Conservation (phyloP, 2,329 filamentous ascomycete genomes). For the Fusarium lyarnte region DNA sequence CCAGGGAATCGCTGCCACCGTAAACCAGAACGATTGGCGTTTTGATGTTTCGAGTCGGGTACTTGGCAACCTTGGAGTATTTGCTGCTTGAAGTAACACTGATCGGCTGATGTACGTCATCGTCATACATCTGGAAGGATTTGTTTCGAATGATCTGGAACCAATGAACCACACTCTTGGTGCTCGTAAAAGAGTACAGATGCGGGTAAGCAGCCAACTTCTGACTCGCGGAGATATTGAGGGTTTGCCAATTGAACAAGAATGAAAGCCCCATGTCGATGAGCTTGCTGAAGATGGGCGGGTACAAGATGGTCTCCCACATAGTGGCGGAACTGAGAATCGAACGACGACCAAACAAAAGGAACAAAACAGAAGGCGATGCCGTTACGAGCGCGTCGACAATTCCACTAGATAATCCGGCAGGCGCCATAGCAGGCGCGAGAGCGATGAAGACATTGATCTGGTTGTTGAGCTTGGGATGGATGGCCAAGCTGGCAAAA, state of each 20-base stretch:
- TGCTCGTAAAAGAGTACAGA: slow-evolving; percentile 95
- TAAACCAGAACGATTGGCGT: slow-evolving; percentile 95
- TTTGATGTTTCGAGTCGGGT: slow-evolving; percentile 96
- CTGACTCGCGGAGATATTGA: slow-evolving; percentile 85
- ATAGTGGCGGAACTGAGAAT: slow-evolving; percentile 94
- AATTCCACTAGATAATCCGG: slow-evolving; percentile 86
- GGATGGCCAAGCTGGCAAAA: slow-evolving; percentile 91
- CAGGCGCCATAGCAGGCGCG: slow-evolving; percentile 95
- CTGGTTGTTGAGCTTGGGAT: slow-evolving; percentile 90
- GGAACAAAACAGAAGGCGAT: slow-evolving; percentile 89
- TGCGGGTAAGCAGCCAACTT: slow-evolving; percentile 97
- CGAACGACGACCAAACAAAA: slow-evolving; percentile 90
- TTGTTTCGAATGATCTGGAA: slow-evolving; percentile 98
- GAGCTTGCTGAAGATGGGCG: slow-evolving; percentile 87
- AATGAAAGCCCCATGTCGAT: slow-evolving; percentile 86
- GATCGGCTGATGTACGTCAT: slow-evolving; percentile 84
- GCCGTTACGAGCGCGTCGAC: slow-evolving; percentile 94
- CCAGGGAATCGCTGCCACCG: slow-evolving; percentile 90
- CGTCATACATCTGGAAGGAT: slow-evolving; percentile 98
- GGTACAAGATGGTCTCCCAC: slow-evolving; percentile 97
- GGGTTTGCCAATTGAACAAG: slow-evolving; percentile 88
- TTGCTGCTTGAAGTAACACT: slow-evolving; percentile 76
- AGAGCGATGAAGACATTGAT: slow-evolving; percentile 96
- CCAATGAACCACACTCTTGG: slow-evolving; percentile 98
- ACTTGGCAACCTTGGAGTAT: slow-evolving; percentile 96